phyloP scores from a whole-genome alignment of 108 stramenopile species.

The Phaeodactylum tricornutum region DNA sequence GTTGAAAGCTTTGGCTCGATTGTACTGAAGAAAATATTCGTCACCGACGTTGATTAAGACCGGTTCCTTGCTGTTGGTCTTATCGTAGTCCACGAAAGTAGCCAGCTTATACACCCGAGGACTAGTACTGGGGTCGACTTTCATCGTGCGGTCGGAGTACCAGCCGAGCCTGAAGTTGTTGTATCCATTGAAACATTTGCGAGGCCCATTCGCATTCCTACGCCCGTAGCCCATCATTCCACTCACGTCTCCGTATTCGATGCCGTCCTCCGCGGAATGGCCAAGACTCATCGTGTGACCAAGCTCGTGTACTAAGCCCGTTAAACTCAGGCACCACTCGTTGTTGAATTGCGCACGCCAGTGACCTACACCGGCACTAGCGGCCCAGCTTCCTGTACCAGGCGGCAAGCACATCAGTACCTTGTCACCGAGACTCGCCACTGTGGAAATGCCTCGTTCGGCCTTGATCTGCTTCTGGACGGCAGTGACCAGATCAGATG shows the following conservation, averaged over 20 bases:
- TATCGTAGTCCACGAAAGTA: conserved; percentile 6
- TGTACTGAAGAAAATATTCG: conserved; percentile 25
- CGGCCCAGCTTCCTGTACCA: conserved; percentile 9
- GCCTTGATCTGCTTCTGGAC: not conserved
- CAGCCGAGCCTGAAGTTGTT: conserved; percentile 35
- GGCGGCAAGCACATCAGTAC: conserved; percentile 8
- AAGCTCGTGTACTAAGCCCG: conserved; percentile 41
- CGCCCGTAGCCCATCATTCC: conserved; percentile 9
- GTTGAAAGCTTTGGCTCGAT: conserved; percentile 20
- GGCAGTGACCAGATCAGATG: not conserved
- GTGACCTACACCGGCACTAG: conserved; percentile 3
- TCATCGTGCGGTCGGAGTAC: conserved; percentile 17
- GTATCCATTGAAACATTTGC: conserved; percentile 3
- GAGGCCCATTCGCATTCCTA: not conserved
- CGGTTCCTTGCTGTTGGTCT: not conserved
- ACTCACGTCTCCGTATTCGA: conserved; percentile 34
- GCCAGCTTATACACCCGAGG: conserved; percentile 3
- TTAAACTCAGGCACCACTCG: conserved; percentile 30
- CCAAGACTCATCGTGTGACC: conserved; percentile 52
- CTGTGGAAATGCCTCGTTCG: not conserved
- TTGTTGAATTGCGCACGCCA: conserved; percentile 36
- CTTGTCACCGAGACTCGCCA: not conserved
- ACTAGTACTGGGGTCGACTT: not conserved
- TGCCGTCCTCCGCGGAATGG: conserved; percentile 31
- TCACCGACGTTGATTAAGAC: conserved; percentile 6